phyloP scores from a whole-genome alignment of 2,329 filamentous ascomycete species.

The Xylaria multiplex region DNA sequence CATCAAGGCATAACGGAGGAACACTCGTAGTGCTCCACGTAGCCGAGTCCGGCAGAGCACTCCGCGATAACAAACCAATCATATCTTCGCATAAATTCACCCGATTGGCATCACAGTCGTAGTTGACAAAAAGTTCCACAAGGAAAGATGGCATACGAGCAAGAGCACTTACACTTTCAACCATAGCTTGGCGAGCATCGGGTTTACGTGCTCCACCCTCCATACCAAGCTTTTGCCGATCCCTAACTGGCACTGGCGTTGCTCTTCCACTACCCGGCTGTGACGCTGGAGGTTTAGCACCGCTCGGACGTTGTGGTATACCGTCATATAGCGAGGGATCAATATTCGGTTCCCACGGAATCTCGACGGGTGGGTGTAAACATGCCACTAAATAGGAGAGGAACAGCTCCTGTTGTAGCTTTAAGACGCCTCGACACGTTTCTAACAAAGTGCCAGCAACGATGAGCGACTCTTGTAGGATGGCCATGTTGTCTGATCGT shows the following conservation, averaged over 20 bases:
- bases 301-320: constrained; percentile 88
- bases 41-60: constrained; percentile 94
- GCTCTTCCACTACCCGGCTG: constrained; percentile 81
- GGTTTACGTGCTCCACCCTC: constrained; percentile 93
- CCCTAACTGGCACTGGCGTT: constrained; percentile 90
- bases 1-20: constrained; percentile 91
- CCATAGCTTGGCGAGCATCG: constrained; percentile 97
- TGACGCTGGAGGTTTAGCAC: constrained; percentile 80
- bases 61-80: constrained; percentile 89
- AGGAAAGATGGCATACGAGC: constrained; percentile 94
- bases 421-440: constrained; percentile 89
- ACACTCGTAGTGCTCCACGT: constrained; percentile 99
- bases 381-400: constrained; percentile 94
- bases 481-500: constrained; percentile 93
- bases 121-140: constrained; percentile 96
- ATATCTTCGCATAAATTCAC: constrained; percentile 95
- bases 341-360: constrained; percentile 88
- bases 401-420: constrained; percentile 96
- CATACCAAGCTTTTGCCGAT: constrained; percentile 89
- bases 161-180: constrained; percentile 92
- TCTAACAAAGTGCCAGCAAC: constrained; percentile 91
- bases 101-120: constrained; percentile 93
- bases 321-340: constrained; percentile 92
- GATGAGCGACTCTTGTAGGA: constrained; percentile 90
- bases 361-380: constrained; percentile 91